Conservation (phyloP, 345 rosid species). For the Gossypium bickii region DNA sequence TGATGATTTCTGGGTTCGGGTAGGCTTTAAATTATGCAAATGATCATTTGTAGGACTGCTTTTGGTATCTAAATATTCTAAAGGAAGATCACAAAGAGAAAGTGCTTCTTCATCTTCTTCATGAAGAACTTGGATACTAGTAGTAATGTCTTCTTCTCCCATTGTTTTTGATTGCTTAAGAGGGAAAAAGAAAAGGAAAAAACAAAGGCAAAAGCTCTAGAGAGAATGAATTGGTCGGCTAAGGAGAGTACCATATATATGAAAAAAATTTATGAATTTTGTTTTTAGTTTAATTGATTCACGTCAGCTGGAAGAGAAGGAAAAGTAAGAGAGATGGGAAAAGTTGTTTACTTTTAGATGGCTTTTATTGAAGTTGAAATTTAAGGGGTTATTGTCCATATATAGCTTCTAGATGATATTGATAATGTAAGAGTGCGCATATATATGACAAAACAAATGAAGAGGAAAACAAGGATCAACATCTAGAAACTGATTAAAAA, state of each 20-base stretch:
- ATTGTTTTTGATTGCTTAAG: neutral
- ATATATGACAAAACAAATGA: too few relatives aligned
- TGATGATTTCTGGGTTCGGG: conserved; percentile 14
- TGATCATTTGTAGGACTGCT: neutral
- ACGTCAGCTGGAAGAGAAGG: too few relatives aligned
- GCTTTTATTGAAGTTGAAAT: neutral
- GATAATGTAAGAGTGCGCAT: neutral
- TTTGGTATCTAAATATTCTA: conserved; percentile 9
- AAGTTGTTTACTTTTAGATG: neutral
- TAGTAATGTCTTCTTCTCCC: conserved; percentile 1
- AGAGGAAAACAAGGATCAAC: neutral
- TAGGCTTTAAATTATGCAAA: neutral
- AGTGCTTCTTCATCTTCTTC: conserved; percentile 31
- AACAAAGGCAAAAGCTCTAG: too few relatives aligned
- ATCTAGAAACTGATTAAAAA: neutral
- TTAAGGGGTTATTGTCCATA: neutral
- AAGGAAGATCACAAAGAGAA: conserved; percentile 52
- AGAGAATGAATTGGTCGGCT: too few relatives aligned
- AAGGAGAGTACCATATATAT: too few relatives aligned
- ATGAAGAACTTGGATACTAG: neutral
- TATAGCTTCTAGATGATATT: neutral
- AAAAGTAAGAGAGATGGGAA: neutral
- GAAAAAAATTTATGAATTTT: too few relatives aligned
- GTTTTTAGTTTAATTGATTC: too few relatives aligned
- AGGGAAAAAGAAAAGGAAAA: neutral